Evolutionary conservation across 2,329 filamentous ascomycete genomes (phyloP).

Genomic region (Pyrenophora teres): DNA sequence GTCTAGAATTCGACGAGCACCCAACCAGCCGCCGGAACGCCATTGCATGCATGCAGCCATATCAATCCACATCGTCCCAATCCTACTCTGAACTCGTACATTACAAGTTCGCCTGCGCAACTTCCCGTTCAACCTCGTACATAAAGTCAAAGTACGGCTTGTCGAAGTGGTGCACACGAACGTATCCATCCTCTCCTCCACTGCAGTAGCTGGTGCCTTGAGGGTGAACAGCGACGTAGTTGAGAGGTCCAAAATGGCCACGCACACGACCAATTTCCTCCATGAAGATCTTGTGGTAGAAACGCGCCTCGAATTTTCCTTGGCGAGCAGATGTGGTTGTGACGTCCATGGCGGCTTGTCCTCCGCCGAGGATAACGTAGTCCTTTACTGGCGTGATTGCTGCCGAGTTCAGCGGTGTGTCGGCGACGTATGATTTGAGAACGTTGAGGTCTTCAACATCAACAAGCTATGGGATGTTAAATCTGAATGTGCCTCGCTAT

Average conservation of each 20-base stretch:
- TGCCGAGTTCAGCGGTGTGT: slow-evolving; percentile 96
- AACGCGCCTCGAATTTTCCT: slow-evolving; percentile 98
- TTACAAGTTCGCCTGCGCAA: slow-evolving; percentile 48
- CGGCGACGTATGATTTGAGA: slow-evolving; percentile 88
- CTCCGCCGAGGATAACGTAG: slow-evolving; percentile 96
- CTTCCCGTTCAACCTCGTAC: slow-evolving; percentile 95
- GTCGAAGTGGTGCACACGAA: slow-evolving; percentile 97
- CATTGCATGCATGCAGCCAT: slow-evolving; percentile 44
- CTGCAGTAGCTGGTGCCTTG: slow-evolving; percentile 90
- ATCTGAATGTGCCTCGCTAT: background rate
- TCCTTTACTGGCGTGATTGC: slow-evolving; percentile 95
- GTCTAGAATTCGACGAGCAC: slow-evolving; percentile 16
- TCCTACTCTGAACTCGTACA: slow-evolving; percentile 20
- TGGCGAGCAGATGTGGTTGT: slow-evolving; percentile 91
- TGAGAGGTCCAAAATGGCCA: slow-evolving; percentile 95
- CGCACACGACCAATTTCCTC: slow-evolving; percentile 97
- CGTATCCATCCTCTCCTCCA: slow-evolving; percentile 97
- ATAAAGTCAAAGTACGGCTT: slow-evolving; percentile 98
- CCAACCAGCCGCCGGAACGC: slow-evolving; percentile 40
- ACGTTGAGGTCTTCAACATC: slow-evolving; percentile 84
- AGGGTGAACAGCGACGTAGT: slow-evolving; percentile 93
- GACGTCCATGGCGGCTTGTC: slow-evolving; percentile 98
- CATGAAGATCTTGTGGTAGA: slow-evolving; percentile 99
- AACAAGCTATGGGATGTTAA: slow-evolving; percentile 63
- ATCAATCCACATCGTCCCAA: slow-evolving; percentile 18